These are phyloP conservation scores for Colletotrichum sojae DNA, from an alignment of 2,329 filamentous ascomycete genomes.

Conservation along the genomic window DNA sequence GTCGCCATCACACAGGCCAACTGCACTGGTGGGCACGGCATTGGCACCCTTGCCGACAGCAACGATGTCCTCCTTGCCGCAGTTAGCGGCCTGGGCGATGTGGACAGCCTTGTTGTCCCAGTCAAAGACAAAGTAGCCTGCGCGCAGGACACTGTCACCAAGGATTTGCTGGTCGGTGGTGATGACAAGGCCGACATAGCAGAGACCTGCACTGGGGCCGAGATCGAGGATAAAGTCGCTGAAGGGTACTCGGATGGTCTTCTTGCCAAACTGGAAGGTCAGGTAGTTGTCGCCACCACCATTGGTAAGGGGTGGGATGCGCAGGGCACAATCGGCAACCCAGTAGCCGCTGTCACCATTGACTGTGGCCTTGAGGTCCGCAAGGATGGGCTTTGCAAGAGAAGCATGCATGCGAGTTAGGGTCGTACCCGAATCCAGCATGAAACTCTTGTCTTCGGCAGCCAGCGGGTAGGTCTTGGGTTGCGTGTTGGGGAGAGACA, in stretches of 20 bases:
- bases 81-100: conserved; percentile 58
- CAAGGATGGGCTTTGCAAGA: conserved; percentile 59
- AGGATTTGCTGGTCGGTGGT: conserved; percentile 60
- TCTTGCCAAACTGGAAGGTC: conserved; percentile 63
- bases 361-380: conserved; percentile 57
- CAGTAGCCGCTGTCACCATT: conserved; percentile 59
- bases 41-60: conserved; percentile 50
- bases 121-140: conserved; percentile 63
- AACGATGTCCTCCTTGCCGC: conserved; percentile 55
- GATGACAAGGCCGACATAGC: conserved; percentile 58
- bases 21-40: conserved; percentile 49
- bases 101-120: conserved; percentile 60
- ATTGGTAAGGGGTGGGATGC: conserved; percentile 43
- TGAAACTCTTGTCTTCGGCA: conserved; percentile 55
- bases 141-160: conserved; percentile 58
- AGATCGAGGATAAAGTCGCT: conserved; percentile 66
- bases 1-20: conserved; percentile 54
- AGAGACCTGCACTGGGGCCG: conserved; percentile 48
- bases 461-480: conserved; percentile 45
- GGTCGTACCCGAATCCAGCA: conserved; percentile 69
- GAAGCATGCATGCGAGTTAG: conserved; percentile 60
- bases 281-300: conserved; percentile 53
- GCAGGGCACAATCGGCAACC: conserved; percentile 58
- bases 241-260: conserved; percentile 58
- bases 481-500: conserved; percentile 45